Conservation (phyloP, 2,329 filamentous ascomycete genomes). For the Colletotrichum camelliae region DNA sequence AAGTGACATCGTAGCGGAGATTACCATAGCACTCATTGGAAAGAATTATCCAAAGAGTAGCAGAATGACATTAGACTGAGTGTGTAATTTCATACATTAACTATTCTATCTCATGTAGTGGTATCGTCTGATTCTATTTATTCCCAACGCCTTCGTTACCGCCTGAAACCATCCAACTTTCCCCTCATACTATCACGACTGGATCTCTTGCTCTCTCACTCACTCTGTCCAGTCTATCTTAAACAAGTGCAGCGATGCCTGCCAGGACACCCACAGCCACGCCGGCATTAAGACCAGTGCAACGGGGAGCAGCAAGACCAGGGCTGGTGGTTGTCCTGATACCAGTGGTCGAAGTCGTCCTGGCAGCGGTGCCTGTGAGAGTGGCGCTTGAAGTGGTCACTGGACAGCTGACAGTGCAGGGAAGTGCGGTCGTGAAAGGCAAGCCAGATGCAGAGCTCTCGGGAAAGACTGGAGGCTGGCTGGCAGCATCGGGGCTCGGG, state of each 20-base stretch:
- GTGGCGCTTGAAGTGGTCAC: constrained; percentile 31
- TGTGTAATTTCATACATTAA: background rate
- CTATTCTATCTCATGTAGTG: background rate
- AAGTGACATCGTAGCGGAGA: background rate
- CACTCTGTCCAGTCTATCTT: background rate
- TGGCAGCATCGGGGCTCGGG: constrained; percentile 41
- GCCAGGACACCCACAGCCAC: background rate
- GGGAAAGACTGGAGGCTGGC: constrained; percentile 38
- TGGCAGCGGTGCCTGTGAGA: constrained; percentile 24
- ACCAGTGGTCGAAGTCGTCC: constrained; percentile 26
- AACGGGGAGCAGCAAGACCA: background rate
- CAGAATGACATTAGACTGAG: background rate
- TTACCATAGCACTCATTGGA: accelerated
- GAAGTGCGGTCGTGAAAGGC: constrained; percentile 47
- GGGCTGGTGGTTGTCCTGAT: constrained; percentile 27
- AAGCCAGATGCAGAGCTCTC: constrained; percentile 26
- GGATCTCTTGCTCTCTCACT: background rate
- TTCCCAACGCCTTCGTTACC: background rate
- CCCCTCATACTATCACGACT: background rate
- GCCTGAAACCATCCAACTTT: background rate
- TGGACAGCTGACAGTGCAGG: constrained; percentile 46
- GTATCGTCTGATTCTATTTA: background rate
- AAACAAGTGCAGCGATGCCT: constrained; percentile 5
- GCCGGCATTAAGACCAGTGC: constrained; percentile 3
- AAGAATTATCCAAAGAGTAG: no score